Percentiles rank a stretch among this genome's conserved stretches.
Evolutionary conservation across 169 alveolate species (phyloP).

Genomic region (Plasmodium malariae): DNA sequence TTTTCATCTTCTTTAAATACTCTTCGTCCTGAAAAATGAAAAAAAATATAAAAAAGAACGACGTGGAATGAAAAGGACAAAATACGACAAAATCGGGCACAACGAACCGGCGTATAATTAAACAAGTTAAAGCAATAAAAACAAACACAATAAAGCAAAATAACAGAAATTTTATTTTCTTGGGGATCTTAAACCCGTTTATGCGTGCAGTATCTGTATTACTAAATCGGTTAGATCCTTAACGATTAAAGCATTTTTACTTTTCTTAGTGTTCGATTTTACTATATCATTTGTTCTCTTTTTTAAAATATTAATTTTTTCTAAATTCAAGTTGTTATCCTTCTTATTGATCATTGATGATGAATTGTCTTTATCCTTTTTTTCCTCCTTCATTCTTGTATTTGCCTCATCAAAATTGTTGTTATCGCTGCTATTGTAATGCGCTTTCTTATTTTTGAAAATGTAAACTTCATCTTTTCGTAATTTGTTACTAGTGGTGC

Average conservation of each 20-base stretch:
- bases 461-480: not conserved
- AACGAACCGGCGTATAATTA: too few relatives aligned
- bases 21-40: slow-evolving; percentile 36
- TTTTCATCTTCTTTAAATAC: slow-evolving; percentile 36
- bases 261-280: slow-evolving; percentile 21
- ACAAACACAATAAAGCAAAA: not conserved
- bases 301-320: slow-evolving; percentile 76
- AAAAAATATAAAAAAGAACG: not conserved
- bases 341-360: not conserved
- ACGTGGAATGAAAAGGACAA: too few relatives aligned
- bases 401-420: not conserved
- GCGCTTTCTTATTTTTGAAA: not conserved
- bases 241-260: not conserved
- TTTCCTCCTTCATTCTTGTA: not conserved
- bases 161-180: not conserved
- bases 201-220: not conserved
- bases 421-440: not conserved
- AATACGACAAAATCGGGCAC: too few relatives aligned
- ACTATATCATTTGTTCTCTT: slow-evolving; percentile 85
- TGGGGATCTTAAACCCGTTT: not conserved
- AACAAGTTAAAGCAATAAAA: too few relatives aligned
- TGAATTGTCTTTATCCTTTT: not conserved
- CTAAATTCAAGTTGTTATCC: not conserved
- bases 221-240: slow-evolving; percentile 17
- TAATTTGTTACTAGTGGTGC: not conserved